A percentile compares a stretch with the other conserved stretches of the same genome.
These are phyloP conservation scores for Sugiyamaella castrensis DNA, from an alignment of 1,139 yeast genomes.

Conservation along the genomic window DNA sequence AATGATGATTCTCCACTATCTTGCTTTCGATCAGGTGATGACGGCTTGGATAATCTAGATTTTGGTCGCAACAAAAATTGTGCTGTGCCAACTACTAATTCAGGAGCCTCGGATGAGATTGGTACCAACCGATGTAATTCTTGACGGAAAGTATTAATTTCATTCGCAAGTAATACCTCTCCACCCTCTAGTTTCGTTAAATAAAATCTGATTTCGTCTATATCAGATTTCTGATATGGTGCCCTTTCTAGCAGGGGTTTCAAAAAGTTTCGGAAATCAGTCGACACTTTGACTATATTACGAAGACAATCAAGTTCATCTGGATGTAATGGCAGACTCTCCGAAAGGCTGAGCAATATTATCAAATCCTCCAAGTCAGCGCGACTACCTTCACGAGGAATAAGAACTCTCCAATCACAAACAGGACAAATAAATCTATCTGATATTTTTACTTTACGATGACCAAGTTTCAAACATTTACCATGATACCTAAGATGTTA, in stretches of 20 bases:
- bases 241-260: constrained; percentile 8
- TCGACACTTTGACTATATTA: constrained; percentile 37
- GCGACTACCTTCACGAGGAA: constrained; percentile 36
- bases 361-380: constrained; percentile 41
- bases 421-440: constrained; percentile 63
- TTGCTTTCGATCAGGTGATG: too few relatives aligned
- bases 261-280: constrained; percentile 31
- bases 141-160: constrained; percentile 34
- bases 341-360: constrained; percentile 27
- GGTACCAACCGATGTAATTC: constrained; percentile 31
- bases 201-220: constrained; percentile 40
- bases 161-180: constrained; percentile 34
- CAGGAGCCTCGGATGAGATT: constrained; percentile 29
- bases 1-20: neutral
- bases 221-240: constrained; percentile 12
- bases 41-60: too few relatives aligned
- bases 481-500: constrained; percentile 48
- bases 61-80: too few relatives aligned
- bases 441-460: constrained; percentile 19
- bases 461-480: constrained; percentile 52
- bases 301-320: constrained; percentile 31
- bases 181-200: constrained; percentile 48
- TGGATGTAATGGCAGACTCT: constrained; percentile 30
- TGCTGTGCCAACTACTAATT: too few relatives aligned
- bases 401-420: constrained; percentile 48